Conservation (phyloP, 75 land plant genomes). For the Selaginella tamariscina region DNA sequence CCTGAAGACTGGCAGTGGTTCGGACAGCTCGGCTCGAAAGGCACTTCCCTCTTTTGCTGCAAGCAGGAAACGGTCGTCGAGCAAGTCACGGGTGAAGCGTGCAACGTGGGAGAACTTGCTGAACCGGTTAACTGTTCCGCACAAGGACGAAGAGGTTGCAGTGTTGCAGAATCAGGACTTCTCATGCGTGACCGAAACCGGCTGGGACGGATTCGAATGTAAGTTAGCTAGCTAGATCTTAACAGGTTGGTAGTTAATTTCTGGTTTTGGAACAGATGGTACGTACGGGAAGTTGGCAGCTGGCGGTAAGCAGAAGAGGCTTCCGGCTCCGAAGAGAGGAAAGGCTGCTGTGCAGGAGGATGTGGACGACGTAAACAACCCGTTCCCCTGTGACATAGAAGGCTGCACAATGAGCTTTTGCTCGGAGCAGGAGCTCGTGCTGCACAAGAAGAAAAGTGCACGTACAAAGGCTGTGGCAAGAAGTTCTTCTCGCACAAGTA, state of each 20-base stretch:
- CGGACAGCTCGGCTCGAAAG: neutral
- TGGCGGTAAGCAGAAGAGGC: slow-evolving; percentile 6
- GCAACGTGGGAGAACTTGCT: neutral
- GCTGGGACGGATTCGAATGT: neutral
- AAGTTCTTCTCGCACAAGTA: slow-evolving; percentile 94
- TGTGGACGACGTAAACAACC: slow-evolving; percentile 30
- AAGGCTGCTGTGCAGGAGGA: slow-evolving; percentile 9
- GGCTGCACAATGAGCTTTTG: slow-evolving; percentile 79
- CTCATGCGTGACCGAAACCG: neutral
- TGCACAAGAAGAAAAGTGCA: slow-evolving; percentile 77
- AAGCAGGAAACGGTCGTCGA: neutral
- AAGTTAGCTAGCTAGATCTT: too few species aligned
- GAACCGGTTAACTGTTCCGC: neutral
- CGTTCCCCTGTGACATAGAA: slow-evolving; percentile 69
- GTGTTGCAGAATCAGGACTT: neutral
- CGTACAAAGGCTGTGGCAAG: slow-evolving; percentile 81
- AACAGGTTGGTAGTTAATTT: too few species aligned
- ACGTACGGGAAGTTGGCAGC: neutral
- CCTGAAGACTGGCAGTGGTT: neutral
- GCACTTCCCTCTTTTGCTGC: neutral
- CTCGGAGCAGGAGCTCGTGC: slow-evolving; percentile 49
- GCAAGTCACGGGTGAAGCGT: slow-evolving; percentile 2
- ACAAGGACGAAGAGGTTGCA: neutral
- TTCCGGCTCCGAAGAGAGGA: neutral
- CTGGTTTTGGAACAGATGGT: neutral